These are phyloP conservation scores for Calonectria fujianensis DNA, from an alignment of 2,329 filamentous ascomycete species.

Conservation along the genomic window DNA sequence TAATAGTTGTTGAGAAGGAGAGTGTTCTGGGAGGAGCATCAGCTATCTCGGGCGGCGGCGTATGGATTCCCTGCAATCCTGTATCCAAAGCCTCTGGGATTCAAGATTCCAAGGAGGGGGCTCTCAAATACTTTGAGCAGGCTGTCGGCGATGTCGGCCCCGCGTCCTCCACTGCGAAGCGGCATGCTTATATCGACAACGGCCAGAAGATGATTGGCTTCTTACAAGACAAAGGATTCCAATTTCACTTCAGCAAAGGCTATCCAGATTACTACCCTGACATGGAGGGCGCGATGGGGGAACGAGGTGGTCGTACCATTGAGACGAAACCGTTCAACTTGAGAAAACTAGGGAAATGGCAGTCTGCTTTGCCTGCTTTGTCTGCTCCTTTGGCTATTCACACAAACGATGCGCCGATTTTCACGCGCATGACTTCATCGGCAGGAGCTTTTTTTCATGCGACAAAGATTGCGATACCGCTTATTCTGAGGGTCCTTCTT, in stretches of 20 bases:
- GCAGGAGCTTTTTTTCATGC: not conserved
- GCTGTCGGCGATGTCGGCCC: constrained; percentile 1
- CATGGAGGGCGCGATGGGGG: constrained; percentile 9
- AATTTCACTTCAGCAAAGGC: constrained; percentile 10
- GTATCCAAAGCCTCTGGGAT: not conserved
- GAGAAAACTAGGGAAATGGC: not conserved
- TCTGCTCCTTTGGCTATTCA: constrained; percentile 11
- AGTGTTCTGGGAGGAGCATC: constrained; percentile 12
- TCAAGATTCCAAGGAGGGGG: constrained; percentile 4
- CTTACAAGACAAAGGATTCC: constrained; percentile 2
- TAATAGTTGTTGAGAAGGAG: constrained; percentile 17
- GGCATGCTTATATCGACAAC: constrained; percentile 10
- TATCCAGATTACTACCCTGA: constrained; percentile 14
- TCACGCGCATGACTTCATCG: constrained; percentile 11
- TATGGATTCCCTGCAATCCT: constrained; percentile 17
- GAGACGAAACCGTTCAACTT: constrained; percentile 15
- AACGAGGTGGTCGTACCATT: constrained; percentile 1
- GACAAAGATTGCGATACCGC: constrained; percentile 1
- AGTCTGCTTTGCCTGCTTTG: not conserved
- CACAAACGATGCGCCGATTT: constrained; percentile 5
- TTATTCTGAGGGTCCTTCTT: not conserved
- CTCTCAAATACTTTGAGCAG: constrained; percentile 19
- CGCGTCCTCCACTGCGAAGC: not conserved
- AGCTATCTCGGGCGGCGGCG: not conserved
- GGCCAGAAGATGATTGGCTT: not conserved